phyloP scores from a whole-genome alignment of 208 protist species.

The Tritrichomonas musculus region DNA sequence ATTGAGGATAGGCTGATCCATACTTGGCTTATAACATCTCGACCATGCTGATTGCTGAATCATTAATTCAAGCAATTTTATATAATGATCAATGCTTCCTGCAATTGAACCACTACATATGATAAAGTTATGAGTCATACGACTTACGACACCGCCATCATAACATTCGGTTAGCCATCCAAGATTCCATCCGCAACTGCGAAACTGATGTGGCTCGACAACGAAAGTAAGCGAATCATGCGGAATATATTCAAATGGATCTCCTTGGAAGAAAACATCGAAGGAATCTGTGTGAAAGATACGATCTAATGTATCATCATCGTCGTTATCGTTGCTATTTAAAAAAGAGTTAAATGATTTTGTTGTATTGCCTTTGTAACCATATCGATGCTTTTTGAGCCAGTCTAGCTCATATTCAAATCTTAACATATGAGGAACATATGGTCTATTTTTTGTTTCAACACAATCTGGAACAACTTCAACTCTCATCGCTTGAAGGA shows the following conservation, averaged over 20 bases:
- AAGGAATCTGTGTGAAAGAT: conserved; percentile 5
- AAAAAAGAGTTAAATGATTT: too few relatives aligned
- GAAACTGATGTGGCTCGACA: not conserved
- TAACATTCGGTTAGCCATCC: not conserved
- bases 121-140: not conserved
- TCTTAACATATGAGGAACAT: conserved; percentile 4
- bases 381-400: not conserved
- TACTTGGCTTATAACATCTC: not conserved
- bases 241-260: not conserved
- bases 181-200: not conserved
- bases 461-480: not conserved
- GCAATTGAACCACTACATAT: not conserved
- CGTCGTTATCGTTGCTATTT: too few relatives aligned
- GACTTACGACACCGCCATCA: not conserved
- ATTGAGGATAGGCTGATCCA: not conserved
- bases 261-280: conserved; percentile 23
- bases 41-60: not conserved
- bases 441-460: not conserved
- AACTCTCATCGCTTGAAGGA: not conserved
- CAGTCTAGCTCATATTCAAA: not conserved
- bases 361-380: too few relatives aligned
- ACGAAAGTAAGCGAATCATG: not conserved
- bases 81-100: not conserved
- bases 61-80: not conserved
- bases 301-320: not conserved